These are phyloP conservation scores for Saccharomyces mikatae DNA, from an alignment of 805 yeast species.

Conservation along the genomic window DNA sequence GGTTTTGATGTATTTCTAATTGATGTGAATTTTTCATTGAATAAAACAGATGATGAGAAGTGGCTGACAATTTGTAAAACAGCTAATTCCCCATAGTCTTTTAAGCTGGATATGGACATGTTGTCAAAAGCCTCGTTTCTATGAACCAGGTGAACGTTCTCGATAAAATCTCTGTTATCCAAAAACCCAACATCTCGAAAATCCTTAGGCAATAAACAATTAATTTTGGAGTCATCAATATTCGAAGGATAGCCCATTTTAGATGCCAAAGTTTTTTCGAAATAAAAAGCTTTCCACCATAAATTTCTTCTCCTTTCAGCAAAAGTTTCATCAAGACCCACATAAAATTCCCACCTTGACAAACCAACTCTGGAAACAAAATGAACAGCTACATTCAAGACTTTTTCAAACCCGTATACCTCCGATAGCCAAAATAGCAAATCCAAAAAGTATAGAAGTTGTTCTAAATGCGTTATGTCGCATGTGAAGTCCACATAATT, in stretches of 20 bases:
- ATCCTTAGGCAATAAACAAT: conserved; percentile 20
- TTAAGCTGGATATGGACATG: conserved; percentile 8
- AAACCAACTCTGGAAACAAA: conserved; percentile 24
- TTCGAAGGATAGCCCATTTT: conserved; percentile 17
- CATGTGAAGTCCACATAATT: conserved; percentile 10
- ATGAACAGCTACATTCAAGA: conserved; percentile 16
- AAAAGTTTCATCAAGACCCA: conserved; percentile 24
- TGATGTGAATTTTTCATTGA: conserved; percentile 22
- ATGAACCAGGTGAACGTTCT: conserved; percentile 8
- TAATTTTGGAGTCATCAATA: conserved; percentile 17
- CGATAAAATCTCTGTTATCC: conserved; percentile 15
- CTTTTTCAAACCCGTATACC: conserved; percentile 16
- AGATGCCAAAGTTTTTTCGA: conserved; percentile 15
- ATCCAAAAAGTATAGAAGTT: conserved; percentile 18
- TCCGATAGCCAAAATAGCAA: conserved; percentile 23
- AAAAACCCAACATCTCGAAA: conserved; percentile 21
- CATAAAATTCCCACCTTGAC: conserved; percentile 29
- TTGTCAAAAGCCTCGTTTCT: conserved; percentile 10
- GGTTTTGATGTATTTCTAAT: conserved; percentile 22
- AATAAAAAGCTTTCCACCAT: conserved; percentile 27
- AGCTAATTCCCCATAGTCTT: conserved; percentile 18
- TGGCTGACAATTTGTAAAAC: conserved; percentile 12
- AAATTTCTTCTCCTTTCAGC: conserved; percentile 25
- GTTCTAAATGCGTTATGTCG: conserved; percentile 20
- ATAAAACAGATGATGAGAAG: conserved; percentile 18